These are phyloP conservation scores for Starmerella khaoyaiensis DNA, from an alignment of 805 yeast genomes.

Conservation along the genomic window DNA sequence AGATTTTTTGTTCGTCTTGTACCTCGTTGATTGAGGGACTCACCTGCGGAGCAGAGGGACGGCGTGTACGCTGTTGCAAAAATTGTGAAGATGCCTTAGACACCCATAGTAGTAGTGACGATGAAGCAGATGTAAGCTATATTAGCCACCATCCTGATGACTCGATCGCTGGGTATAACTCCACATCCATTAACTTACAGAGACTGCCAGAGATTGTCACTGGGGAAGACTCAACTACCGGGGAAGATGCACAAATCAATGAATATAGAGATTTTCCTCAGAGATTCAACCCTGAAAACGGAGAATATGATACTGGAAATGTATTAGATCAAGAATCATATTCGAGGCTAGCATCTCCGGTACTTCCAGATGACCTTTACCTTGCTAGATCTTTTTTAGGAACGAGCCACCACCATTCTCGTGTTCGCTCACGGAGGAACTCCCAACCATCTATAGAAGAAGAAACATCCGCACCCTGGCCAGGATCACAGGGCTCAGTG, in stretches of 20 bases:
- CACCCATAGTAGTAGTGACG: slow-evolving; percentile 17
- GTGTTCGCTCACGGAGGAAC: slow-evolving; percentile 3
- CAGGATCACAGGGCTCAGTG: too few species aligned
- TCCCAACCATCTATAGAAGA: slow-evolving; percentile 3
- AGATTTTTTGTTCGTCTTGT: slow-evolving; percentile 78
- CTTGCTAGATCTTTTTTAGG: slow-evolving; percentile 11
- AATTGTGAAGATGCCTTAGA: slow-evolving; percentile 19
- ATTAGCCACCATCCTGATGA: slow-evolving; percentile 8
- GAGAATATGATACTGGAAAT: too few species aligned
- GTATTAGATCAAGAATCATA: slow-evolving; percentile 8
- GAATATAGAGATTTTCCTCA: too few species aligned
- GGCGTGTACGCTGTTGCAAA: slow-evolving; percentile 27
- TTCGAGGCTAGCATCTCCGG: slow-evolving; percentile 9
- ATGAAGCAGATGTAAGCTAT: slow-evolving; percentile 32
- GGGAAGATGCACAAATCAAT: too few species aligned
- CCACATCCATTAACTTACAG: too few species aligned
- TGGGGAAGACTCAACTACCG: too few species aligned
- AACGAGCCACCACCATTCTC: background rate
- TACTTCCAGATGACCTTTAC: slow-evolving; percentile 1
- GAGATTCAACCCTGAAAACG: too few species aligned
- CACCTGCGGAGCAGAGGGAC: slow-evolving; percentile 43
- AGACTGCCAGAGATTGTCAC: too few species aligned
- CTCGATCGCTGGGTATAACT: too few species aligned
- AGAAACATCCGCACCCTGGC: background rate
- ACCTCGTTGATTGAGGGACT: slow-evolving; percentile 59